These are phyloP conservation scores for Mortierella sp. DNA, from an alignment of 371 early-diverging fungal species.

Conservation along the genomic window DNA sequence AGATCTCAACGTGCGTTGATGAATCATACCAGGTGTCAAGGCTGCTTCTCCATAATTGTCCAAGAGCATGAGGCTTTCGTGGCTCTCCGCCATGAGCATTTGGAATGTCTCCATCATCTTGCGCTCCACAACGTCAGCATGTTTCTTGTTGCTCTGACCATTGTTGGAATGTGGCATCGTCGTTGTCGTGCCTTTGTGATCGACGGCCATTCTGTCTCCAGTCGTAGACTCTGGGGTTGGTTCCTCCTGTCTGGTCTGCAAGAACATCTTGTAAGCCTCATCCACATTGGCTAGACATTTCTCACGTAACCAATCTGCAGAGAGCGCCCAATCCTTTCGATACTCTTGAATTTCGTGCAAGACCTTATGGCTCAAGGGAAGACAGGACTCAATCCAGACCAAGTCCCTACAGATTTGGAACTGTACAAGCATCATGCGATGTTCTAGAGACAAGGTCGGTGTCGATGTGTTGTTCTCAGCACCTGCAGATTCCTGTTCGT, in stretches of 20 bases:
- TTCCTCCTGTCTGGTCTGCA: slow-evolving; percentile 41
- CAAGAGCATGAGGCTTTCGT: slow-evolving; percentile 36
- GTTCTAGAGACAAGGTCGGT: slow-evolving; percentile 11
- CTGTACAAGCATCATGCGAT: slow-evolving; percentile 36
- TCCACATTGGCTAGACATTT: slow-evolving; percentile 45
- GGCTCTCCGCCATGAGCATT: slow-evolving; percentile 48
- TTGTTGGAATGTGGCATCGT: not conserved
- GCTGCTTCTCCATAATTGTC: slow-evolving; percentile 34
- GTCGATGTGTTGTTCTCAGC: not conserved
- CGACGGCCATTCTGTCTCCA: not conserved
- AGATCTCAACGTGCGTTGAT: slow-evolving; percentile 56
- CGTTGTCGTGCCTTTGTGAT: not conserved
- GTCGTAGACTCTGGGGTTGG: slow-evolving; percentile 2
- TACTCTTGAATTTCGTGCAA: slow-evolving; percentile 53
- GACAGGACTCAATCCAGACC: slow-evolving; percentile 48
- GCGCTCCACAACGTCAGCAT: slow-evolving; percentile 37
- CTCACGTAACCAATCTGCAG: slow-evolving; percentile 51
- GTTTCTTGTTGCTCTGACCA: slow-evolving; percentile 8
- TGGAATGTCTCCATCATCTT: slow-evolving; percentile 55
- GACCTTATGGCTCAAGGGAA: slow-evolving; percentile 49
- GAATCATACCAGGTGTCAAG: slow-evolving; percentile 33
- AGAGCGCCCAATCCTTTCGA: slow-evolving; percentile 49
- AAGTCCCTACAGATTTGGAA: slow-evolving; percentile 48
- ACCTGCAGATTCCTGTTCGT: not conserved
- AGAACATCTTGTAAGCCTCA: slow-evolving; percentile 47